Evolutionary conservation across 306 rosid species (phyloP).

Genomic region (Carpinus viminea): DNA sequence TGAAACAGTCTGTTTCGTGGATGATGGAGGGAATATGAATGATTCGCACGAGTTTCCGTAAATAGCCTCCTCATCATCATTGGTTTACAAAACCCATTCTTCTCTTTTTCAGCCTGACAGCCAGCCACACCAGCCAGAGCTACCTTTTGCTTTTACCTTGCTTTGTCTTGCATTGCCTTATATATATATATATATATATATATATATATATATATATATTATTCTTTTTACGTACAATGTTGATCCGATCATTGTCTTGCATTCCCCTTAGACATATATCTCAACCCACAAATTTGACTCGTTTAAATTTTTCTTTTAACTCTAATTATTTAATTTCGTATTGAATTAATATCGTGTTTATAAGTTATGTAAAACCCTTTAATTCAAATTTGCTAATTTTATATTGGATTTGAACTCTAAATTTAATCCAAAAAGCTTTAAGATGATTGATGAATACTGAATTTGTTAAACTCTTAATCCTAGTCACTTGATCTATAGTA

Average conservation of each 20-base stretch:
- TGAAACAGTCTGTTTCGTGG: not conserved
- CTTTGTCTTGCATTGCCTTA: conserved; percentile 6
- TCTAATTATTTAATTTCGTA: too few species aligned
- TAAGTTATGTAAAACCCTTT: too few species aligned
- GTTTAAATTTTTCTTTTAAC: too few species aligned
- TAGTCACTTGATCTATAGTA: not conserved
- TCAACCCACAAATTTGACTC: too few species aligned
- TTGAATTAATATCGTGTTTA: too few species aligned
- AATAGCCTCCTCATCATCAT: not conserved
- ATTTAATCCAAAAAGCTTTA: too few species aligned
- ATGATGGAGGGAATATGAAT: conserved; percentile 13
- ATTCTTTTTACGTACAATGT: not conserved
- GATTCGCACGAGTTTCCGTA: not conserved
- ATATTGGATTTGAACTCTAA: too few species aligned
- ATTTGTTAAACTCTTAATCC: too few species aligned
- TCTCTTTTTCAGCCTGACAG: conserved; percentile 5
- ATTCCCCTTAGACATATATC: too few species aligned
- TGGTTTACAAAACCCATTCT: not conserved
- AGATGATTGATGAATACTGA: too few species aligned
- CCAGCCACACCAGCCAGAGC: not conserved
- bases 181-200: not conserved
- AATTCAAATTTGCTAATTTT: too few species aligned
- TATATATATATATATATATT: not conserved
- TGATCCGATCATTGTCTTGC: too few species aligned
- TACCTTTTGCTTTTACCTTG: conserved; percentile 20